A percentile compares a stretch with the other conserved stretches of the same genome.
These are phyloP conservation scores for Nicotiana rustica DNA, from an alignment of 305 asterid species.

Conservation along the genomic window DNA sequence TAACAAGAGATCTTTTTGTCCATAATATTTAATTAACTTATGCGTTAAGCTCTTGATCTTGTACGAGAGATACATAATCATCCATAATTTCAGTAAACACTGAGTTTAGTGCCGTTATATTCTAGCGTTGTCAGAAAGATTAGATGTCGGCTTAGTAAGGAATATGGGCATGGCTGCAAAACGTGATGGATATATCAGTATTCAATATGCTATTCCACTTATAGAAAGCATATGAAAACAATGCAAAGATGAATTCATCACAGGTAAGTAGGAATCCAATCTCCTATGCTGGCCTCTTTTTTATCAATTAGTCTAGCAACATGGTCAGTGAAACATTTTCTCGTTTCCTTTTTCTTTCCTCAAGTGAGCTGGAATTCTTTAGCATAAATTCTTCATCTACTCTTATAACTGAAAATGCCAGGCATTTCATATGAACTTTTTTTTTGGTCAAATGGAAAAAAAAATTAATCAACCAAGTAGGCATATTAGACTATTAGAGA, in stretches of 20 bases:
- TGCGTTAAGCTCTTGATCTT: constrained; percentile 8
- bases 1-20: neutral
- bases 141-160: constrained; percentile 7
- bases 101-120: neutral
- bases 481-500: neutral
- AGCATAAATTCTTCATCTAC: constrained; percentile 14
- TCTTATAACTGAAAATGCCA: neutral
- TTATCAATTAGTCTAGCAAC: constrained; percentile 24
- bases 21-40: neutral
- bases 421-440: neutral
- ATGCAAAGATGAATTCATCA: neutral
- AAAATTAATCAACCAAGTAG: too few relatives aligned
- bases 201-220: constrained; percentile 15
- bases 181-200: constrained; percentile 26
- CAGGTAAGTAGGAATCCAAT: neutral
- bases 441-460: too few relatives aligned
- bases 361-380: constrained; percentile 30
- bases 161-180: constrained; percentile 9
- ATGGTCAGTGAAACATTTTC: constrained; percentile 19
- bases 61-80: neutral
- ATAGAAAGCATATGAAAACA: constrained; percentile 4
- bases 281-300: neutral
- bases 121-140: neutral
- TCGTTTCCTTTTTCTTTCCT: constrained; percentile 18
- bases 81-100: constrained; percentile 1